Percentiles rank a stretch among this genome's conserved stretches.
phyloP scores from a whole-genome alignment of 2,329 filamentous ascomycete genomes.

The Aspergillus sp. region DNA sequence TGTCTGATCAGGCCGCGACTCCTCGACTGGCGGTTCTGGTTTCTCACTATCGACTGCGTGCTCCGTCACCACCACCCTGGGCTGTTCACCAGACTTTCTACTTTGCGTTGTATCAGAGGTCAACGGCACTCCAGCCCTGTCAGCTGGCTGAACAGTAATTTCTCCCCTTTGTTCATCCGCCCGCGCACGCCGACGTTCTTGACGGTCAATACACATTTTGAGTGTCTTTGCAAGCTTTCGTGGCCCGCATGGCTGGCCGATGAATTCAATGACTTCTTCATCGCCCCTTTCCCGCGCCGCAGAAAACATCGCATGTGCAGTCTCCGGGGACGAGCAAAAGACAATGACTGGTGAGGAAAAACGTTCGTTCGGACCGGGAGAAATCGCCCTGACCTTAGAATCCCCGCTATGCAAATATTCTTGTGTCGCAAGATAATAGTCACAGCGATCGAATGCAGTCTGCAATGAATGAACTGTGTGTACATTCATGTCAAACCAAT shows the following conservation, averaged over 20 bases:
- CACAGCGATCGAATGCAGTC: conserved; percentile 2
- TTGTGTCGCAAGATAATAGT: conserved; percentile 20
- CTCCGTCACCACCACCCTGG: no score
- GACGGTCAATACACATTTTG: conserved; percentile 17
- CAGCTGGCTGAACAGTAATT: background rate
- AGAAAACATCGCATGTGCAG: conserved; percentile 14
- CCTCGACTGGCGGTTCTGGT: background rate
- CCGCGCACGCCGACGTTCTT: background rate
- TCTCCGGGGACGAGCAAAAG: conserved; percentile 19
- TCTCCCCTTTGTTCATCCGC: background rate
- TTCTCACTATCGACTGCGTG: background rate
- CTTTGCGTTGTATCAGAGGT: no score
- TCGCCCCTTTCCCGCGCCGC: conserved; percentile 4
- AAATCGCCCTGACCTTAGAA: conserved; percentile 1
- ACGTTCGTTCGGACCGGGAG: background rate
- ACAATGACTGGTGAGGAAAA: conserved; percentile 20
- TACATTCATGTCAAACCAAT: conserved; percentile 16
- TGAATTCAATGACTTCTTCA: conserved; percentile 22
- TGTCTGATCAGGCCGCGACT: background rate
- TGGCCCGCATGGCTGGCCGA: conserved; percentile 31
- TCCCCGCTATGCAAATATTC: conserved; percentile 18
- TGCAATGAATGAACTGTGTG: conserved; percentile 1
- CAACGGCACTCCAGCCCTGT: no score
- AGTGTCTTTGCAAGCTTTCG: conserved; percentile 29
- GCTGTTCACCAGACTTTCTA: no score